phyloP scores from a whole-genome alignment of 2,329 filamentous ascomycete genomes.

The Epichloe scottii region DNA sequence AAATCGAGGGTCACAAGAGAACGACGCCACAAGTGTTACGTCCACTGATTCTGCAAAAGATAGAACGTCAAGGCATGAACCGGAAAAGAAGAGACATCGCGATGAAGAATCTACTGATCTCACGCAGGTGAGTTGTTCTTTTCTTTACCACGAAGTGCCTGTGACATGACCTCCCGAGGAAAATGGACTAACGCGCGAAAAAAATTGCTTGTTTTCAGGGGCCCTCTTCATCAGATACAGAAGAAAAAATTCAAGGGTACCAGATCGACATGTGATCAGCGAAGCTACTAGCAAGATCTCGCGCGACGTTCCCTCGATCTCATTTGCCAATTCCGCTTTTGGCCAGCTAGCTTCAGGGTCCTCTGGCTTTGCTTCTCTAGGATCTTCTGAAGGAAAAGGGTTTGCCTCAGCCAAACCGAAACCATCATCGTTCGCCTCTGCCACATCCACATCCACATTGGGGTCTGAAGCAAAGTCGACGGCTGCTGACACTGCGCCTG shows the following conservation, averaged over 20 bases:
- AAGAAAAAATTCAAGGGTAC: neutral
- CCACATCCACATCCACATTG: conserved; percentile 11
- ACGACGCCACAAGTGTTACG: conserved; percentile 29
- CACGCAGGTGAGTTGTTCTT: conserved; percentile 18
- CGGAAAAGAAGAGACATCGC: conserved; percentile 52
- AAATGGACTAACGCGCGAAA: neutral
- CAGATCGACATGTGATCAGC: neutral
- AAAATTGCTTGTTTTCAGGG: neutral
- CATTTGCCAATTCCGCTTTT: conserved; percentile 58
- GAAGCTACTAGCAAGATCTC: neutral
- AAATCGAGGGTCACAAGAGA: conserved; percentile 27
- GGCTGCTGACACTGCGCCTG: conserved; percentile 9
- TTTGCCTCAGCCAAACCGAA: conserved; percentile 34
- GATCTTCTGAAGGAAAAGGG: conserved; percentile 31
- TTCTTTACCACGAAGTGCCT: neutral
- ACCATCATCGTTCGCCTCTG: conserved; percentile 19
- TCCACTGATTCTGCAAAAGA: conserved; percentile 34
- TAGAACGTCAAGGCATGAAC: conserved; percentile 35
- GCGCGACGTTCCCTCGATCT: conserved; percentile 38
- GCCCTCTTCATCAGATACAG: neutral
- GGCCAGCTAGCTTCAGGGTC: conserved; percentile 50
- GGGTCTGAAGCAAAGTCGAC: neutral
- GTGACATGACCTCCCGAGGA: neutral
- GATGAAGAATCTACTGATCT: conserved; percentile 32
- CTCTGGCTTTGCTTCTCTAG: conserved; percentile 52